Evolutionary conservation across 257 asterid genomes (phyloP).

Genomic region (Nicotiana attenuata): DNA sequence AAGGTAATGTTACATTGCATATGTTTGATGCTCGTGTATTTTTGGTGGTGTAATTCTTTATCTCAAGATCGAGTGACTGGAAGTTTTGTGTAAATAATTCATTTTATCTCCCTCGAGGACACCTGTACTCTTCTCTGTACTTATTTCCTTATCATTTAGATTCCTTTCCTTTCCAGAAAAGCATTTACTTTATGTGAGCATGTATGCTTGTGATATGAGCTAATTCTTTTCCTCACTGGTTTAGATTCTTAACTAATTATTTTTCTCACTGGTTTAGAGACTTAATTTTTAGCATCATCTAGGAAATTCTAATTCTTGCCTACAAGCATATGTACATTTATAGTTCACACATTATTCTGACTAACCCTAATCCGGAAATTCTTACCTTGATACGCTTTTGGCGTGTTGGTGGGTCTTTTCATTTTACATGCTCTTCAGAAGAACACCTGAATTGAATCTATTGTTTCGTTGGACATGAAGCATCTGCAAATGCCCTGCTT

Average conservation of each 20-base stretch:
- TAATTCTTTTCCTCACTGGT: neutral
- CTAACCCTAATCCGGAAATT: neutral
- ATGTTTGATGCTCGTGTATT: neutral
- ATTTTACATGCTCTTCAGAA: neutral
- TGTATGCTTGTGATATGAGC: neutral
- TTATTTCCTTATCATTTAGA: neutral
- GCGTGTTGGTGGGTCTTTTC: neutral
- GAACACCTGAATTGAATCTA: neutral
- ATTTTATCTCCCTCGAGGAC: neutral
- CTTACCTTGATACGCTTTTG: neutral
- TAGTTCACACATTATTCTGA: neutral
- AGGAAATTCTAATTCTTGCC: neutral
- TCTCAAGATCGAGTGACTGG: neutral
- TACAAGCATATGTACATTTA: neutral
- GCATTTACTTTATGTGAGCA: neutral
- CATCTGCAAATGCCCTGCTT: neutral
- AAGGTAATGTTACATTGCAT: slow-evolving; percentile 44
- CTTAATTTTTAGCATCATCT: neutral
- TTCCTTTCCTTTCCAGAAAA: neutral
- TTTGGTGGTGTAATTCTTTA: neutral
- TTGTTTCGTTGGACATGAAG: neutral
- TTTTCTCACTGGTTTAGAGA: neutral
- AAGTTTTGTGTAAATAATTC: neutral
- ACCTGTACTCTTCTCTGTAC: neutral
- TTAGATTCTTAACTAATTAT: neutral